A percentile compares a stretch with the other conserved stretches of the same genome.
These are phyloP conservation scores for Trichoderma arundinaceum DNA, from an alignment of 2,329 filamentous ascomycete genomes.

Conservation along the genomic window DNA sequence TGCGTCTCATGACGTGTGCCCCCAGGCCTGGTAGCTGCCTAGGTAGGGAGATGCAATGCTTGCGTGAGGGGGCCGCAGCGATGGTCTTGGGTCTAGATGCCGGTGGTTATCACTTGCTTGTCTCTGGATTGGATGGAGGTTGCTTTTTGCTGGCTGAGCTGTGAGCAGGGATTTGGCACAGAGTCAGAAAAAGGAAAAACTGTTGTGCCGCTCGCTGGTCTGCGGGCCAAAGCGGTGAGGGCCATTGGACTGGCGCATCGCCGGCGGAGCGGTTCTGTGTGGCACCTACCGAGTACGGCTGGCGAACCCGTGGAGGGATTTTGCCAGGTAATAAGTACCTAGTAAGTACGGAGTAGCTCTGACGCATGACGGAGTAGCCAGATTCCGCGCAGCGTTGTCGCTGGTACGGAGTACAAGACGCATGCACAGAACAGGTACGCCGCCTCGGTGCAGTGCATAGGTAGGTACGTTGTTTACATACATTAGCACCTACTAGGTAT, in stretches of 20 bases:
- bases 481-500: too few relatives aligned
- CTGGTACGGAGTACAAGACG: too few relatives aligned
- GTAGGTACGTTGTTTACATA: too few relatives aligned
- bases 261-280: too few relatives aligned
- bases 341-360: too few relatives aligned
- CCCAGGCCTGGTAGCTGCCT: background rate
- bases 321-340: too few relatives aligned
- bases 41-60: slow-evolving; percentile 23
- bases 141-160: slow-evolving; percentile 12
- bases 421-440: too few relatives aligned
- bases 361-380: too few relatives aligned
- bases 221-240: slow-evolving; percentile 28
- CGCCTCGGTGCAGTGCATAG: too few relatives aligned
- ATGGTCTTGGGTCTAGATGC: slow-evolving; percentile 19
- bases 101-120: slow-evolving; percentile 1
- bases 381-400: too few relatives aligned
- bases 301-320: slow-evolving; percentile 16
- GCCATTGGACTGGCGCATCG: background rate
- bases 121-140: slow-evolving; percentile 3
- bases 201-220: slow-evolving; percentile 26
- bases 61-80: background rate
- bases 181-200: slow-evolving; percentile 30
- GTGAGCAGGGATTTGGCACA: slow-evolving; percentile 20
- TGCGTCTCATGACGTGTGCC: slow-evolving; percentile 27
- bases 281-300: slow-evolving; percentile 2